phyloP scores from a whole-genome alignment of 768 basidiomycete genomes.

The Lentinula sp. region DNA sequence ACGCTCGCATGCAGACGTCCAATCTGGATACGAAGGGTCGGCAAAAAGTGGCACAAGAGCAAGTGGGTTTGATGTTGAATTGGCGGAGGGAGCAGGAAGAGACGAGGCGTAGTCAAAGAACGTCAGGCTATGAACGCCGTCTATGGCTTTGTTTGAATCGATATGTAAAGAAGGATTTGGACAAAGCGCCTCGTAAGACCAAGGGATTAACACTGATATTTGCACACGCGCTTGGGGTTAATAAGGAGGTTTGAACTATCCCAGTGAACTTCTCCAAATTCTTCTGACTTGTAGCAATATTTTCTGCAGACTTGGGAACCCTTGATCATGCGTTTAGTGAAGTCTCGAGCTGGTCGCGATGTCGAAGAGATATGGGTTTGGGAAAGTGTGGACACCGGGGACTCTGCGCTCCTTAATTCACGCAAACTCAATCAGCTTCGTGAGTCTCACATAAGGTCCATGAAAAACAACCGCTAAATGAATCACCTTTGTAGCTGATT shows the following conservation, averaged over 20 bases:
- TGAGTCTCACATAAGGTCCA: constrained; percentile 24
- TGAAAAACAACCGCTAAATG: not conserved
- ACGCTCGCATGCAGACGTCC: constrained; percentile 6
- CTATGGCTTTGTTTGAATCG: constrained; percentile 74
- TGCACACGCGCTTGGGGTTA: constrained; percentile 82
- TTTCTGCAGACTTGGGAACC: constrained; percentile 74
- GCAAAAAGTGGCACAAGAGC: constrained; percentile 16
- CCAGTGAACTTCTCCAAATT: not conserved
- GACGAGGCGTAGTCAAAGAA: not conserved
- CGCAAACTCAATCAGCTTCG: constrained; percentile 51
- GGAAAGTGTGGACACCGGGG: constrained; percentile 84
- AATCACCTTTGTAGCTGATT: constrained; percentile 32
- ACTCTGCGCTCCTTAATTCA: constrained; percentile 67
- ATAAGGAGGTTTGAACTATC: constrained; percentile 63
- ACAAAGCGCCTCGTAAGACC: not conserved
- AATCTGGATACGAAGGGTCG: constrained; percentile 30
- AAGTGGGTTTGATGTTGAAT: constrained; percentile 18
- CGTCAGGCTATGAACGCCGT: constrained; percentile 13
- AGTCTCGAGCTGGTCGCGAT: constrained; percentile 21
- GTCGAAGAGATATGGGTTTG: constrained; percentile 76
- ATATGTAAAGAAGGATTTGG: constrained; percentile 33
- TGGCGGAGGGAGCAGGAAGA: constrained; percentile 21
- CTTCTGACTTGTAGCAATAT: constrained; percentile 1
- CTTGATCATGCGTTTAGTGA: constrained; percentile 47
- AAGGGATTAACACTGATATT: constrained; percentile 52